Evolutionary conservation across 257 asterid genomes (phyloP).

Genomic region (Phtheirospermum japonicum): DNA sequence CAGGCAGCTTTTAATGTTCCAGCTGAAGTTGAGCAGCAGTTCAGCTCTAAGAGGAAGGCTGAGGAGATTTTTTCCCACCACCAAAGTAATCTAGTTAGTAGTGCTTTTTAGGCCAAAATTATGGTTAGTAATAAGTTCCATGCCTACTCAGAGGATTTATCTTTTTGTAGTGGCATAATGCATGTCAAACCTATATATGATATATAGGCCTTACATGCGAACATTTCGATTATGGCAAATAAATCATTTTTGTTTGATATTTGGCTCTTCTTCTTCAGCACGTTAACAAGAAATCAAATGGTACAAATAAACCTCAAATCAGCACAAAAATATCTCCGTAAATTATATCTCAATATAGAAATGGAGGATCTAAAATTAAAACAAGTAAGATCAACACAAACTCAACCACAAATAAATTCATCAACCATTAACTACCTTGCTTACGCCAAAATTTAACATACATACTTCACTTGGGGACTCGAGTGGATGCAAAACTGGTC

Average conservation of each 20-base stretch:
- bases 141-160: background rate
- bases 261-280: background rate
- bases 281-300: background rate
- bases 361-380: no score
- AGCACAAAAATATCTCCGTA: background rate
- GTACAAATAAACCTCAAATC: background rate
- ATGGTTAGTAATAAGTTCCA: background rate
- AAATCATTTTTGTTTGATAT: background rate
- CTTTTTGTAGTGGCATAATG: no score
- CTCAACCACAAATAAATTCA: no score
- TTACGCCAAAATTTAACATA: no score
- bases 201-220: no score
- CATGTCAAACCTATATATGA: no score
- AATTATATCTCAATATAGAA: no score
- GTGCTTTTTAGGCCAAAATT: background rate
- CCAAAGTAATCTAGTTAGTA: slow-evolving; percentile 34
- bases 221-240: slow-evolving; percentile 13
- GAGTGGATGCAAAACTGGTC: no score
- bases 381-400: no score
- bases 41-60: slow-evolving; percentile 62
- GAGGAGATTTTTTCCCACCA: slow-evolving; percentile 88
- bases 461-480: no score
- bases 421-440: no score
- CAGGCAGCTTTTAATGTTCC: slow-evolving; percentile 60
- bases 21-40: slow-evolving; percentile 57